These are phyloP conservation scores for Chrysosporium keratinophilum DNA, from an alignment of 2,329 filamentous ascomycete species.

Conservation along the genomic window DNA sequence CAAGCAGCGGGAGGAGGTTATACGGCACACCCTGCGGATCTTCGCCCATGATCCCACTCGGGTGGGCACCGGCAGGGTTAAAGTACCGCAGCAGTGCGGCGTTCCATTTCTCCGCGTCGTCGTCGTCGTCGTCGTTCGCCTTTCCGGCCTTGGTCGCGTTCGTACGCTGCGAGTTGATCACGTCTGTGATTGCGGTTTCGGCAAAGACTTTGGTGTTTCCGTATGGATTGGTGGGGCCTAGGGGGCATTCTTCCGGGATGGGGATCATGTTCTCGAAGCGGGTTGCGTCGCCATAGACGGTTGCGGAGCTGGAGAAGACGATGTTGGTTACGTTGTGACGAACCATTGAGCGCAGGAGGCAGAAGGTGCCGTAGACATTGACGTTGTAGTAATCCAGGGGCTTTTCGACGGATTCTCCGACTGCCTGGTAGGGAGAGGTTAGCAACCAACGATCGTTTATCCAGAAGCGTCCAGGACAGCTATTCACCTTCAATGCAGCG, in stretches of 20 bases:
- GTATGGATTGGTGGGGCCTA: slow-evolving; percentile 94
- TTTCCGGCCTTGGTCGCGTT: slow-evolving; percentile 72
- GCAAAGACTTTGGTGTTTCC: slow-evolving; percentile 92
- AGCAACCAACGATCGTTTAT: neutral
- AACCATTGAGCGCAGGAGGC: slow-evolving; percentile 76
- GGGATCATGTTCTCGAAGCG: slow-evolving; percentile 97
- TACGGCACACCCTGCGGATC: slow-evolving; percentile 92
- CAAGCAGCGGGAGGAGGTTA: slow-evolving; percentile 87
- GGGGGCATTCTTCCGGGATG: slow-evolving; percentile 92
- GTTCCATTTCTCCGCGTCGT: slow-evolving; percentile 72
- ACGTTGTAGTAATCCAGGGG: slow-evolving; percentile 96
- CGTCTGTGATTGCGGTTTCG: slow-evolving; percentile 84
- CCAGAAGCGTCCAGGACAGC: neutral
- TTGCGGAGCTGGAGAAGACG: slow-evolving; percentile 96
- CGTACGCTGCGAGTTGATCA: slow-evolving; percentile 74
- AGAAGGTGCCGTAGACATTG: slow-evolving; percentile 87
- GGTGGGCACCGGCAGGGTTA: slow-evolving; percentile 91
- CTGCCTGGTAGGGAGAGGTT: slow-evolving; percentile 50
- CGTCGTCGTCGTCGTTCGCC: slow-evolving; percentile 36
- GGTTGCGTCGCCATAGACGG: slow-evolving; percentile 95
- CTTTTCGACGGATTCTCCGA: slow-evolving; percentile 87
- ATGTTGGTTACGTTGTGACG: slow-evolving; percentile 89
- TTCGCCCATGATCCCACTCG: slow-evolving; percentile 94
- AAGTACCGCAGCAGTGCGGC: slow-evolving; percentile 91
- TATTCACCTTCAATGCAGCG: slow-evolving; percentile 75